phyloP scores from a whole-genome alignment of 345 rosid species.

The Melaleuca alternifolia region DNA sequence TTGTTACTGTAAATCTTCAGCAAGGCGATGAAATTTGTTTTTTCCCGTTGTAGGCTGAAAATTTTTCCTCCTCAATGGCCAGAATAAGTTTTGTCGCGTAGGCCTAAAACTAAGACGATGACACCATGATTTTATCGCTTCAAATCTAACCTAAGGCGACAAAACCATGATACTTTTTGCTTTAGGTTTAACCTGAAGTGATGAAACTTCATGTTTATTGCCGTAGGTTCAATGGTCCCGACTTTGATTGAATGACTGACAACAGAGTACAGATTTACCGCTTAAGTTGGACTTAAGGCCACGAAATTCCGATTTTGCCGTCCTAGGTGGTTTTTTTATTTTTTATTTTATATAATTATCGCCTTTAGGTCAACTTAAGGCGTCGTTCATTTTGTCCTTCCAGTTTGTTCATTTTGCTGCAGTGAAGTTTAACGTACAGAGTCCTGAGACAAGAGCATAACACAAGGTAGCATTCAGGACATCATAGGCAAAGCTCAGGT shows the following conservation, averaged over 20 bases:
- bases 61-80: not conserved
- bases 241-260: not conserved
- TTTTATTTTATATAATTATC: too few relatives aligned
- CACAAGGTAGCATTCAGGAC: not conserved
- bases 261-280: not conserved
- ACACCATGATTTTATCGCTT: not conserved
- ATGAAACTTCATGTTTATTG: not conserved
- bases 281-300: not conserved
- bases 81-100: not conserved
- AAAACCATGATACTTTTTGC: not conserved
- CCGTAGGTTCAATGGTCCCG: not conserved
- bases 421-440: slow-evolving; percentile 61
- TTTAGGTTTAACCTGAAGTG: not conserved
- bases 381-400: too few relatives aligned
- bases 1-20: not conserved
- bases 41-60: not conserved
- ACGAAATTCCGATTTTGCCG: not conserved
- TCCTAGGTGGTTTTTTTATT: not conserved
- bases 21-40: not conserved
- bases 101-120: not conserved
- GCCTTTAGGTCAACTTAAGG: not conserved
- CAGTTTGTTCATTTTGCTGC: slow-evolving; percentile 10
- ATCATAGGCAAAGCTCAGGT: not conserved
- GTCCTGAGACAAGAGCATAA: slow-evolving; percentile 26
- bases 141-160: not conserved